These are phyloP conservation scores for Phytophthora uliginosa DNA, from an alignment of 352 stramenopile genomes.

Conservation along the genomic window DNA sequence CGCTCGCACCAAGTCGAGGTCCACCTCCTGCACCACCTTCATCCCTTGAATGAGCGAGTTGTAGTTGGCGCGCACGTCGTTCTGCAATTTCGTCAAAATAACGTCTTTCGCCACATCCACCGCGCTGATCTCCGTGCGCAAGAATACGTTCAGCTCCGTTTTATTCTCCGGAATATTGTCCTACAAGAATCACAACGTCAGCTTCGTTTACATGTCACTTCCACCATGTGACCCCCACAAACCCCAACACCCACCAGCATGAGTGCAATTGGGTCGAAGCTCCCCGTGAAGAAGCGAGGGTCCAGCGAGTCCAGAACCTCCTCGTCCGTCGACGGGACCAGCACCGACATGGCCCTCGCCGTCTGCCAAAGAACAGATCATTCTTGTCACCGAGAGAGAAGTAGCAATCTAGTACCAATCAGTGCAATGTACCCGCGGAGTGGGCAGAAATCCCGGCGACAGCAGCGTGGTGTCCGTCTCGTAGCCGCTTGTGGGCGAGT, in stretches of 20 bases:
- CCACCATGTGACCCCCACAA: neutral
- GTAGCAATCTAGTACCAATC: neutral
- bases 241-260: constrained; percentile 60
- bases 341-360: constrained; percentile 61
- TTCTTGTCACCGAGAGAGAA: constrained; percentile 4
- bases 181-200: constrained; percentile 32
- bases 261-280: constrained; percentile 76
- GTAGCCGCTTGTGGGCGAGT: constrained; percentile 20
- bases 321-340: constrained; percentile 74
- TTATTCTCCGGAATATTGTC: constrained; percentile 67
- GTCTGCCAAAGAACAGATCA: constrained; percentile 17
- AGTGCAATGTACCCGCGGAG: constrained; percentile 35
- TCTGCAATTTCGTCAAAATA: constrained; percentile 79
- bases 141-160: constrained; percentile 67
- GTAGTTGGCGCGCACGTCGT: constrained; percentile 86
- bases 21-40: constrained; percentile 90
- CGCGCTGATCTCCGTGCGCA: constrained; percentile 85
- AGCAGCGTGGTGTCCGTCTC: constrained; percentile 34
- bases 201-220: neutral
- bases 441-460: constrained; percentile 46
- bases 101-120: constrained; percentile 87
- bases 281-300: constrained; percentile 84
- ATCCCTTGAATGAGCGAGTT: constrained; percentile 87
- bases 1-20: constrained; percentile 84
- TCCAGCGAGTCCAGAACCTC: constrained; percentile 81